Base-by-base conservation (phyloP, 352 stramenopile species). In the Globisporangium echinulatum region DNA sequence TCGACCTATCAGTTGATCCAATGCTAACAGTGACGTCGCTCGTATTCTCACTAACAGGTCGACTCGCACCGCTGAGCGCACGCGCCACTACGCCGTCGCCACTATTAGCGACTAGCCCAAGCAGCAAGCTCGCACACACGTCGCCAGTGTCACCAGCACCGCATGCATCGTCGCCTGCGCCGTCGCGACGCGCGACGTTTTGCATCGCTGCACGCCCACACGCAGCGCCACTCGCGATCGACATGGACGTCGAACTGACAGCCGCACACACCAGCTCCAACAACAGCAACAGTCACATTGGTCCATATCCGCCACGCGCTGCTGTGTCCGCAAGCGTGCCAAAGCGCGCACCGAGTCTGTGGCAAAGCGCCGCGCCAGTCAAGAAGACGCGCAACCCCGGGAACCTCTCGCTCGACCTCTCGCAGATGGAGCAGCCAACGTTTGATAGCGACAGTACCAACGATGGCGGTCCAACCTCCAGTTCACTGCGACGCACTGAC, bases 361-460 rank as follows among this genome's bases (percentile, higher is more conserved):
- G 74, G 59, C 70, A 77, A 0, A 25, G 25, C 7, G 25, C 33
- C 33, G 50, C 50, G 7, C 49, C 37, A 11, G 15, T 37, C 51
- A 74, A 82, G 44, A 79, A 77, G 48, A 88, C 65, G 47, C 77
- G 83, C 1, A 94, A 94, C 52, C 85, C 85, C 7, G 85, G 85
- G 25, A 92, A 92, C 59, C 61, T 94, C 47, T 88, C 85, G 39
- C 64, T 94, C 36, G 83, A 94, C 66, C 68, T 94, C 44, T 87
- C 83, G 25, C 79, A 92, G 49, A 77, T 94, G 59, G 82, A 88
- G 14, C 72, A 82, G 13, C 52, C 62, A 0, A 65, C 63, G 10
- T 63, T 80, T 8, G 70, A 78, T 14, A 57, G 59, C 9, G 7
- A 19, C 39, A 49, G 52, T 15, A 33, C 25, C 25, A 54, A 58